These are phyloP conservation scores for Eremochloa ophiuroides DNA, from an alignment of 176 grass and related monocot genomes.

Conservation along the genomic window DNA sequence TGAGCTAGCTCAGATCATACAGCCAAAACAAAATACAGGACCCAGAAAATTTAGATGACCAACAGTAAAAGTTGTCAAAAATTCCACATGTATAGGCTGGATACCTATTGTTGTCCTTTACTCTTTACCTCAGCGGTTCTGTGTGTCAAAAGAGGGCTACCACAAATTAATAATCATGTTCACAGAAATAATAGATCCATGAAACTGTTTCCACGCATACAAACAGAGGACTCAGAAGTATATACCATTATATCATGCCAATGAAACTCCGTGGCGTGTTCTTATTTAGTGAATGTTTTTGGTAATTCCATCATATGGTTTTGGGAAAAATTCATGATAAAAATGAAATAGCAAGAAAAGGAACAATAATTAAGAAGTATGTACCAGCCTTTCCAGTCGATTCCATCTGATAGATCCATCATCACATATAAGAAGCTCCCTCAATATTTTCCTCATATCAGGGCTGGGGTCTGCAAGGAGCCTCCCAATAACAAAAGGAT, in stretches of 20 bases:
- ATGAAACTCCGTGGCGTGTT: background rate
- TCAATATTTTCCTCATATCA: slow-evolving; percentile 94
- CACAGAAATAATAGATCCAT: background rate
- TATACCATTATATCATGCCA: background rate
- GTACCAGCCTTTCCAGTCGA: slow-evolving; percentile 80
- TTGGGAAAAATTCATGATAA: background rate
- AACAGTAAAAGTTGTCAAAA: background rate
- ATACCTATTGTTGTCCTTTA: background rate
- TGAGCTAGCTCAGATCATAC: background rate
- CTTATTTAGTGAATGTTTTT: background rate
- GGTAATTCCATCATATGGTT: background rate
- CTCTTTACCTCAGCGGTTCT: background rate
- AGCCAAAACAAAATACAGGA: background rate
- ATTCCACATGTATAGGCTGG: background rate
- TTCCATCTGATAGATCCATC: slow-evolving; percentile 95
- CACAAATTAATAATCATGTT: background rate
- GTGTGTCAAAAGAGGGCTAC: background rate
- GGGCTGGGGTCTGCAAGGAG: slow-evolving; percentile 82
- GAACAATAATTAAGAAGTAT: slow-evolving; percentile 5
- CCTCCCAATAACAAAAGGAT: slow-evolving; percentile 89
- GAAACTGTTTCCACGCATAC: background rate
- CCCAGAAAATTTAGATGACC: background rate
- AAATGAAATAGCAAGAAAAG: background rate
- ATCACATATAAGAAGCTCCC: slow-evolving; percentile 77
- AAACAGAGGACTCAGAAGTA: background rate